A percentile compares a stretch with the other conserved stretches of the same genome.
Conservation (phyloP, 2,329 filamentous ascomycete genomes). For the Cucurbitaria berberidis region DNA sequence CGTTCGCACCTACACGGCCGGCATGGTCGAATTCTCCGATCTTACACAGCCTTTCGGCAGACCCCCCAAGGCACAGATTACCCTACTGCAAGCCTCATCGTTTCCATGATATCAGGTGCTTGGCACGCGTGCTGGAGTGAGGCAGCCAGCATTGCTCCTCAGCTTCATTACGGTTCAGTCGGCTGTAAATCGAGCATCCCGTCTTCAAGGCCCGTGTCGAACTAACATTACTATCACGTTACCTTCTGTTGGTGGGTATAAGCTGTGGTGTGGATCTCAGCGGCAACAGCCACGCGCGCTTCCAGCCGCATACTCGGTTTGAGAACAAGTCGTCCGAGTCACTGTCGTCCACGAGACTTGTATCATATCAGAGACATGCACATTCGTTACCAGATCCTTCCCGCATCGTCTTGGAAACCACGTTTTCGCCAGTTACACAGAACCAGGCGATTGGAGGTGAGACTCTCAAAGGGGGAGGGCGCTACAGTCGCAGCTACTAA, state of each 20-base stretch:
- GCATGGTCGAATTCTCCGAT: slow-evolving; percentile 12
- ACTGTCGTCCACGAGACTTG: slow-evolving; percentile 10
- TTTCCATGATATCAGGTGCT: slow-evolving; percentile 6
- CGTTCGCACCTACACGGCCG: background rate
- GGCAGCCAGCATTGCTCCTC: slow-evolving; percentile 4
- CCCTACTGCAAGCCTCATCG: slow-evolving; percentile 25
- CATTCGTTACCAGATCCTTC: slow-evolving; percentile 4
- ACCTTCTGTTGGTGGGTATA: slow-evolving; percentile 5
- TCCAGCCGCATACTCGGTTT: background rate
- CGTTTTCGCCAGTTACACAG: slow-evolving; percentile 11
- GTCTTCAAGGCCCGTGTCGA: slow-evolving; percentile 1
- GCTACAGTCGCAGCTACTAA: background rate
- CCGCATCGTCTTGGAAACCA: slow-evolving; percentile 6
- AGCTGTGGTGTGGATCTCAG: background rate
- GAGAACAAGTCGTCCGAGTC: too few species aligned
- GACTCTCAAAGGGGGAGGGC: slow-evolving; percentile 4
- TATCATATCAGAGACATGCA: slow-evolving; percentile 5
- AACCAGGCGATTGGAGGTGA: background rate
- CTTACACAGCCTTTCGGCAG: slow-evolving; percentile 2
- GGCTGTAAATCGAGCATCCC: background rate
- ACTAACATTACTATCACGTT: background rate
- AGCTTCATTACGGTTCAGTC: background rate
- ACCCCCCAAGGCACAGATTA: slow-evolving; percentile 7
- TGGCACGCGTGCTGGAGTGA: slow-evolving; percentile 14
- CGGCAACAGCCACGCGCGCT: background rate